phyloP scores from a whole-genome alignment of 2,329 filamentous ascomycete species.

The Massarina eburnea region DNA sequence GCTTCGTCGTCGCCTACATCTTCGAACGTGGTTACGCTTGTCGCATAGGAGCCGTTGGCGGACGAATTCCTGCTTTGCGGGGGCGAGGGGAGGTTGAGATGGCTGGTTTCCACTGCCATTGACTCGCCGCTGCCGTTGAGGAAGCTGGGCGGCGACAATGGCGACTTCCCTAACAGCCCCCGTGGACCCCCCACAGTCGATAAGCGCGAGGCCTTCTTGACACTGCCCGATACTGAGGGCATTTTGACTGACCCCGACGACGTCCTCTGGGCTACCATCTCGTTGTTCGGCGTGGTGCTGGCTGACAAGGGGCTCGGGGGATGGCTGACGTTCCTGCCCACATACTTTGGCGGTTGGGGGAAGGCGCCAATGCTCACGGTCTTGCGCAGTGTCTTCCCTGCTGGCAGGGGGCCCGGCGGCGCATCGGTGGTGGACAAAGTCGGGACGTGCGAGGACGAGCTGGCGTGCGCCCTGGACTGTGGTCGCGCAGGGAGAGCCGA shows the following conservation, averaged over 20 bases:
- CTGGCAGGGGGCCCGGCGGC: constrained; percentile 25
- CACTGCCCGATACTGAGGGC: constrained; percentile 37
- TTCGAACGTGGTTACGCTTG: constrained; percentile 83
- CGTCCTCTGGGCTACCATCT: constrained; percentile 36
- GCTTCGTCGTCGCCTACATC: constrained; percentile 67
- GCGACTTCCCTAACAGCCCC: constrained; percentile 40
- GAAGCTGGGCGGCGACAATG: constrained; percentile 65
- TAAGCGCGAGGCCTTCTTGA: constrained; percentile 54
- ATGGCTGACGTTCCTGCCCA: constrained; percentile 60
- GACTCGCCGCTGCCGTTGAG: constrained; percentile 78
- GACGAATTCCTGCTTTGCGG: constrained; percentile 90
- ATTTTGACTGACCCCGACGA: constrained; percentile 27
- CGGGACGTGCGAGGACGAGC: constrained; percentile 50
- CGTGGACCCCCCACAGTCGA: constrained; percentile 35
- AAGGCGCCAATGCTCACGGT: constrained; percentile 93
- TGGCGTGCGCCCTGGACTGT: constrained; percentile 24
- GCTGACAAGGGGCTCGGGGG: constrained; percentile 57
- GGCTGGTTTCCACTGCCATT: constrained; percentile 66
- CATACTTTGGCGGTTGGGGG: constrained; percentile 79
- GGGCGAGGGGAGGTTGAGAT: constrained; percentile 77
- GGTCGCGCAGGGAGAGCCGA: constrained; percentile 35
- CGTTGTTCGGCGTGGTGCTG: constrained; percentile 49
- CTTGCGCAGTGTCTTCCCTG: constrained; percentile 74
- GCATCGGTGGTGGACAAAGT: constrained; percentile 49
- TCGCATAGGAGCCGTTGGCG: constrained; percentile 88